phyloP scores from a whole-genome alignment of 768 basidiomycete species.

The Omphalotus guepiniiformis region DNA sequence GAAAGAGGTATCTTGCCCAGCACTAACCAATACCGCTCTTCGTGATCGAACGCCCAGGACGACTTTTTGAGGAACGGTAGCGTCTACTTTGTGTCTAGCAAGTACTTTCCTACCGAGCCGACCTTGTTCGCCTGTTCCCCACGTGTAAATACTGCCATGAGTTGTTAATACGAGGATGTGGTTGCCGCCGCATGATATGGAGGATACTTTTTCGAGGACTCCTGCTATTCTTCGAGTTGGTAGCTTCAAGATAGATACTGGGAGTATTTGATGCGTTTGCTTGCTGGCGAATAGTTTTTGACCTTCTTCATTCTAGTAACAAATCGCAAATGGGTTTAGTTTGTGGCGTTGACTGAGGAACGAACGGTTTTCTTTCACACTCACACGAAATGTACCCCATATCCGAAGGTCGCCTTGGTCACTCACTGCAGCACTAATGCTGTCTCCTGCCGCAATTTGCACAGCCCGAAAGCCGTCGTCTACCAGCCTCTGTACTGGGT shows the following conservation, averaged over 20 bases:
- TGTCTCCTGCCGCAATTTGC: slow-evolving; percentile 79
- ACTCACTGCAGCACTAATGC: slow-evolving; percentile 80
- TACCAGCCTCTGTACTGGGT: slow-evolving; percentile 65
- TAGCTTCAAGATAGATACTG: slow-evolving; percentile 56
- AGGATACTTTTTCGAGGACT: slow-evolving; percentile 63
- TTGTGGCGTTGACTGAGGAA: no score
- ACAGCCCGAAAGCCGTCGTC: slow-evolving; percentile 84
- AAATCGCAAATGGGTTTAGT: slow-evolving; percentile 8
- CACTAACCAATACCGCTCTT: slow-evolving; percentile 60
- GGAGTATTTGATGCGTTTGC: slow-evolving; percentile 60
- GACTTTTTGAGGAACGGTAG: slow-evolving; percentile 83
- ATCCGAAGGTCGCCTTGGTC: slow-evolving; percentile 75
- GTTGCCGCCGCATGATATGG: slow-evolving; percentile 79
- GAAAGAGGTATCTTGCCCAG: slow-evolving; percentile 85
- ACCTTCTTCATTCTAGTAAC: slow-evolving; percentile 62
- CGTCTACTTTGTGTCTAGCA: slow-evolving; percentile 82
- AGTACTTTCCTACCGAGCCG: slow-evolving; percentile 90
- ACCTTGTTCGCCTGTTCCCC: slow-evolving; percentile 87
- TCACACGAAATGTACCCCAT: slow-evolving; percentile 87
- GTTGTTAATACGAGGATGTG: slow-evolving; percentile 87
- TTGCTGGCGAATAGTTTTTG: slow-evolving; percentile 74
- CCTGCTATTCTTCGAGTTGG: slow-evolving; percentile 45
- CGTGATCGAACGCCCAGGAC: slow-evolving; percentile 62
- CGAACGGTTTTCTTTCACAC: slow-evolving; percentile 18
- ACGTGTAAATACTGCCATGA: slow-evolving; percentile 81